Base-by-base conservation (phyloP, 305 asterid genomes). In the Fraxinus greggii region DNA sequence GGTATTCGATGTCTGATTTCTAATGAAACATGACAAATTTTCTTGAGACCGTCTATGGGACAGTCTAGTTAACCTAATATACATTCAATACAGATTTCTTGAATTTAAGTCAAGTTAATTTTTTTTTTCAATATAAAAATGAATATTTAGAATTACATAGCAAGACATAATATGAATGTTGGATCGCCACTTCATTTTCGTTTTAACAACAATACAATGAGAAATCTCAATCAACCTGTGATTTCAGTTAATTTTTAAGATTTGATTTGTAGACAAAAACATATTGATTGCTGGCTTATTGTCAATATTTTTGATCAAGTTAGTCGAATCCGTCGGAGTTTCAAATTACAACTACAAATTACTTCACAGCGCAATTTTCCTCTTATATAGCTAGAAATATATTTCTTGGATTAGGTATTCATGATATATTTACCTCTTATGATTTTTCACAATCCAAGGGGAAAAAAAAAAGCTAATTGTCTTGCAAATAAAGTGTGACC, bases 261-360 rank as follows among this genome's bases (percentile, higher is more conserved):
- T 42, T 42, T 42, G 17, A 42, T 10, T 42, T 42, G 17, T 42
- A 2, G 51, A 42, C 51, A 38, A 8, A 10, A 42, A 10, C 51
- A 10, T 10, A 38, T 4, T 12, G 21, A 48, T 17, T 48, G 15
- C 1, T 15, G 7, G 7, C 7, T 48, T 48, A 15, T 15, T 17
- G 21, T 51, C 23, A 1, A 1, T 51, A 17, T 51, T 17, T 1
- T 5, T 17, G 28, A 74, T 63, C 78, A 56, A 4, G 15, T 78
- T 3, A 28, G 61, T 65, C 61, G 33, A 59, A 23, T 85, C 76
- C 24, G 72, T 79, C 72, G 36, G 75, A 79, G 51, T 76, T 81
- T 51, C 26, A 21, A 59, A 59, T 19, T n/a, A 7, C 28, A 0
- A 1, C 23, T n/a, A 1, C 9, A 2, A 59, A 59, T 21, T 1